Percentiles rank a stretch among this genome's conserved stretches.
Evolutionary conservation across 2,329 filamentous ascomycete genomes (phyloP).

Genomic region (Monilinia aucupariae): DNA sequence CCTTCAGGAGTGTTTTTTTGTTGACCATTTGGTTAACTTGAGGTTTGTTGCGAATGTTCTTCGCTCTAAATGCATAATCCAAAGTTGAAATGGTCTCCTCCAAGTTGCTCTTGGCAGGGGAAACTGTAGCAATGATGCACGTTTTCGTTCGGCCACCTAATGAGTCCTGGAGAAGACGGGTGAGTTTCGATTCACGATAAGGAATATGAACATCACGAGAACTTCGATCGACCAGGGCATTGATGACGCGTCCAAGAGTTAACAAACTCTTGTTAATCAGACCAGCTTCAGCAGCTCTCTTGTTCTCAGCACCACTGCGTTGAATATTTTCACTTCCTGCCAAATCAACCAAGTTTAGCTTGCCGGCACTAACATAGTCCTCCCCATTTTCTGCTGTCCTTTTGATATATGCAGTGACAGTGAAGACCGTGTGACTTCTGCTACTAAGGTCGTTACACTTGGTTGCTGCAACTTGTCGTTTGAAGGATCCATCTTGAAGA

Average conservation of each 20-base stretch:
- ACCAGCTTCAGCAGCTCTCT: conserved; percentile 89
- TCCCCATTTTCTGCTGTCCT: conserved; percentile 76
- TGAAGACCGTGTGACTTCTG: conserved; percentile 95
- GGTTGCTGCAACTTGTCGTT: conserved; percentile 97
- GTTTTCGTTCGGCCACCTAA: conserved; percentile 94
- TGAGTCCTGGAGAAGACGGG: conserved; percentile 89
- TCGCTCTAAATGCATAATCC: conserved; percentile 95
- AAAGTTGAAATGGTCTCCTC: conserved; percentile 98
- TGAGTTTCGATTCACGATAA: conserved; percentile 89
- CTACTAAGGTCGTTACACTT: conserved; percentile 99
- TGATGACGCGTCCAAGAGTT: conserved; percentile 93
- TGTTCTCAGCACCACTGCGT: conserved; percentile 94
- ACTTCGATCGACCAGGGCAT: conserved; percentile 85
- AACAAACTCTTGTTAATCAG: conserved; percentile 97
- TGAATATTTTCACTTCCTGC: conserved; percentile 98
- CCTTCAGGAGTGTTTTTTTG: conserved; percentile 85
- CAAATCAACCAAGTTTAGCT: conserved; percentile 93
- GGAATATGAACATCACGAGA: conserved; percentile 66
- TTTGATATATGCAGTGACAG: conserved; percentile 87
- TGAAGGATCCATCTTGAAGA: conserved; percentile 82
- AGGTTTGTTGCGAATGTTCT: conserved; percentile 97
- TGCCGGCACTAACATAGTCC: conserved; percentile 84
- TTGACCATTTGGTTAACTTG: conserved; percentile 88
- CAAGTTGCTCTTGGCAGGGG: conserved; percentile 87
- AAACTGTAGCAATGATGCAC: conserved; percentile 96